Conservation (phyloP, 176 grass and related monocot species). For the Raddia distichophylla region DNA sequence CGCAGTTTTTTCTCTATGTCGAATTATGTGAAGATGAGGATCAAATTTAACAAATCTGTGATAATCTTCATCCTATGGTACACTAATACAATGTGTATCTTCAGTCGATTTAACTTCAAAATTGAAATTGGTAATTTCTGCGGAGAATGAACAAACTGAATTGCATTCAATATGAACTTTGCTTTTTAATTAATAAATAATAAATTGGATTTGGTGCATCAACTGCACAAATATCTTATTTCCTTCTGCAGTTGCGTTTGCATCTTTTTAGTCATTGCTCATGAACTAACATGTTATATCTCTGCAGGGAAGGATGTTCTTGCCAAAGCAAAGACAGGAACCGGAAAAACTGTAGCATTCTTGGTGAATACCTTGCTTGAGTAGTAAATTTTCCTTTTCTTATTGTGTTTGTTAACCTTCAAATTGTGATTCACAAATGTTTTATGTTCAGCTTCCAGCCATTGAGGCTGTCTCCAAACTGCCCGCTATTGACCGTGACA, state of each 20-base stretch:
- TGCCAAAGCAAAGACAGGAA: conserved; percentile 97
- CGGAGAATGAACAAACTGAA: not conserved
- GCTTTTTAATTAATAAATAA: not conserved
- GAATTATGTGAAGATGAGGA: conserved; percentile 13
- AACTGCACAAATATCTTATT: not conserved
- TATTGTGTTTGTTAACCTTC: not conserved
- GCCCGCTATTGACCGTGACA: conserved; percentile 59
- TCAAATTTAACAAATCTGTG: not conserved
- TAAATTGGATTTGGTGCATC: not conserved
- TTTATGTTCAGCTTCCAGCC: conserved; percentile 75
- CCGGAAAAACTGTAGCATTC: conserved; percentile 97
- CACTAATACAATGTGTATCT: not conserved
- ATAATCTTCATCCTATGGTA: not conserved
- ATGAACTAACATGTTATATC: conserved; percentile 26
- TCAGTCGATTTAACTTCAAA: conserved; percentile 10
- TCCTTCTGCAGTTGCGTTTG: not conserved
- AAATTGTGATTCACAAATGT: conserved; percentile 23
- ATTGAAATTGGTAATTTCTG: conserved; percentile 20
- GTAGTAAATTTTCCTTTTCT: conserved; percentile 6
- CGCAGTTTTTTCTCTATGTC: not conserved
- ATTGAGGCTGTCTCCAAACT: conserved; percentile 75
- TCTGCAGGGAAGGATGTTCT: conserved; percentile 94
- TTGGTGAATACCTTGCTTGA: conserved; percentile 63
- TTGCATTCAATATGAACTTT: not conserved
- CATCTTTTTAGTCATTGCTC: not conserved